These are phyloP conservation scores for Wilcoxina mikolae DNA, from an alignment of 495 filamentous ascomycete species.

Conservation along the genomic window DNA sequence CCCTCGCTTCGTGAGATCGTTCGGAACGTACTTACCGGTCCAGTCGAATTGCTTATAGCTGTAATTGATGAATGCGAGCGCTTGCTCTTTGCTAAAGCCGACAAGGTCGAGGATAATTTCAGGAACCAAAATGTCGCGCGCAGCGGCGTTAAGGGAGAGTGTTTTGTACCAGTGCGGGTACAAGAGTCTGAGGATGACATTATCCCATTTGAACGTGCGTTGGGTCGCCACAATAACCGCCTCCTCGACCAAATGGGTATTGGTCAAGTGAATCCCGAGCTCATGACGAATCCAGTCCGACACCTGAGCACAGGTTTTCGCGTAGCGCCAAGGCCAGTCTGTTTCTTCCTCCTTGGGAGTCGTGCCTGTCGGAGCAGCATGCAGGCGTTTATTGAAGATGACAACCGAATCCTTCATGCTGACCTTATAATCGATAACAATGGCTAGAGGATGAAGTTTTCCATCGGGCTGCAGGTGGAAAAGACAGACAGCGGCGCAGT, in stretches of 20 bases:
- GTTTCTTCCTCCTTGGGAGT: slow-evolving; percentile 27
- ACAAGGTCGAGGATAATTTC: slow-evolving; percentile 31
- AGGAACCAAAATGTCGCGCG: slow-evolving; percentile 34
- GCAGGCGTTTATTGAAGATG: slow-evolving; percentile 35
- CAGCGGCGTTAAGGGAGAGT: slow-evolving; percentile 37
- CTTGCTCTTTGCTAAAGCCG: slow-evolving; percentile 28
- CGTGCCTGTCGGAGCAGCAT: slow-evolving; percentile 18
- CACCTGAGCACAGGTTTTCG: slow-evolving; percentile 37
- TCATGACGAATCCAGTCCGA: slow-evolving; percentile 39
- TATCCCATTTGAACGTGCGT: slow-evolving; percentile 31
- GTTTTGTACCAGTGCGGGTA: slow-evolving; percentile 39
- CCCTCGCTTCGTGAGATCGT: slow-evolving; percentile 33
- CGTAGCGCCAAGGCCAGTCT: slow-evolving; percentile 41
- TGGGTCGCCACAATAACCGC: slow-evolving; percentile 36
- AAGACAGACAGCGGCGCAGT: slow-evolving; percentile 33
- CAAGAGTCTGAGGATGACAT: slow-evolving; percentile 33
- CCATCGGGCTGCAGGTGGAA: slow-evolving; percentile 35
- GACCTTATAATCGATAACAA: slow-evolving; percentile 35
- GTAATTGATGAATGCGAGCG: slow-evolving; percentile 28
- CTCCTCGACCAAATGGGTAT: slow-evolving; percentile 38
- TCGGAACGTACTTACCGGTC: slow-evolving; percentile 33
- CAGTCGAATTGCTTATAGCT: slow-evolving; percentile 34
- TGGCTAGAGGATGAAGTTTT: slow-evolving; percentile 36
- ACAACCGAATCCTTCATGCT: slow-evolving; percentile 33
- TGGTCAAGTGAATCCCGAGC: slow-evolving; percentile 33